Evolutionary conservation across 352 stramenopile genomes (phyloP), one percentile per base, ranked within the genome.

Genomic region (Blastocystis sp.): DNA sequence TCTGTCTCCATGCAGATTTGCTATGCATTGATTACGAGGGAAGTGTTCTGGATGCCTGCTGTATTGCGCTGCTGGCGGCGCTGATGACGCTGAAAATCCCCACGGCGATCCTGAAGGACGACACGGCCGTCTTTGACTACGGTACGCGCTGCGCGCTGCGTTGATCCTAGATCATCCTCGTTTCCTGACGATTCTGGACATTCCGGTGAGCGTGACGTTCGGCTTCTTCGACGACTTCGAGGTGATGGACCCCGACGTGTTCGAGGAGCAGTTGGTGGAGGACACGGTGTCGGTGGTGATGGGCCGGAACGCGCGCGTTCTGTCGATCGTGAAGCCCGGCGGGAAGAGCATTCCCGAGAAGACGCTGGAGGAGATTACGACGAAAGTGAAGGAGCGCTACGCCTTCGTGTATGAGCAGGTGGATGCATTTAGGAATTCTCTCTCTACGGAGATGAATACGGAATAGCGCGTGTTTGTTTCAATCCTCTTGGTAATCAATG

Each of bases 11-110:
- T 10, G 78, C 78, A 17, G 61, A 78, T 60, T 7, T 88, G 23
- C 19, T 88, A 19, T 88, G 78, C 60, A 79, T 88, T 34, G 78
- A 88, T 21, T 88, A 88, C n/a, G 59, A 88, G 41, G 78, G 78
- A 7, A 88, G 67, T 28, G 34, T 79, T 40, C 40, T 88, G 17
- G 78, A 88, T 60, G 67, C 78, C 19, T 76, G 64, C 48, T 79
- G 48, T 11, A 48, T 79, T 9, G 78, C 78, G 40, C 34, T 88
- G 43, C 45, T 79, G 14, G 23, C 64, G 2, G 78, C 78, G 4
- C 43, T 88, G 21, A 45, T 79, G 67, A 78, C 62, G 14, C 67
- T 88, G 21, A 48, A 52, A 10, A 78, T 88, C 56, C 78, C 78
- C 10, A 88, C 21, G 17, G n/a, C 78, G 3, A 53, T 38, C 19